These are phyloP conservation scores for Hondaea fermentalgiana DNA, from an alignment of 108 stramenopile genomes.

Conservation along the genomic window DNA sequence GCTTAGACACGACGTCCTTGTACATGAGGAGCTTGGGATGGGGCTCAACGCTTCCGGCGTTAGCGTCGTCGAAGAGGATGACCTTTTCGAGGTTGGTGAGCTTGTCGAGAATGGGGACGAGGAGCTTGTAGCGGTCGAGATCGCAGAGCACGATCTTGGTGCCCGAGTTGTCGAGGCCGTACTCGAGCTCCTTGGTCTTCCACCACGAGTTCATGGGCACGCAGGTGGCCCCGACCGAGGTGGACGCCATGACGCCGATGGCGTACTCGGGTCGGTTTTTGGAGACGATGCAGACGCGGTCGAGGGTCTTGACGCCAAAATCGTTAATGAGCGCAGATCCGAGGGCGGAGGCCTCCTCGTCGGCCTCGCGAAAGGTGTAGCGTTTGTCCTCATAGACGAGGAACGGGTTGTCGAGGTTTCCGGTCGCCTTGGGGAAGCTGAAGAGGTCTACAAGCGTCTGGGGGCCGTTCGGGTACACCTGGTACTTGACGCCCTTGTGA, in stretches of 20 bases:
- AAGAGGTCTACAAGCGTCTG: not conserved
- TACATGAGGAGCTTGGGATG: not conserved
- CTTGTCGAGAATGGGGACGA: not conserved
- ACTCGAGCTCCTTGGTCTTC: not conserved
- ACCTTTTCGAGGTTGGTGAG: not conserved
- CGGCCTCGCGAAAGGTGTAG: not conserved
- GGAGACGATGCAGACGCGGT: not conserved
- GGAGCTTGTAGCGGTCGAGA: not conserved
- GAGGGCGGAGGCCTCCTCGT: not conserved
- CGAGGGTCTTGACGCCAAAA: not conserved
- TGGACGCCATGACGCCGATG: not conserved
- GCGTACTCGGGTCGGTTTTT: not conserved
- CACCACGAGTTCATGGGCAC: slow-evolving; percentile 8
- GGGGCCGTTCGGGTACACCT: not conserved
- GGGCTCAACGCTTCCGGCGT: not conserved
- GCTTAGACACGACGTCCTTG: not conserved
- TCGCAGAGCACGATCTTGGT: not conserved
- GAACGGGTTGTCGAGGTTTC: not conserved
- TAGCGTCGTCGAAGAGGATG: not conserved
- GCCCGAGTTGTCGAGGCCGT: not conserved
- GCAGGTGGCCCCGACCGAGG: not conserved
- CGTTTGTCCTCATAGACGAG: not conserved
- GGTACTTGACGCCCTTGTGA: not conserved
- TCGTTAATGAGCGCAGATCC: not conserved
- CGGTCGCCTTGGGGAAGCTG: not conserved